A percentile compares a stretch with the other conserved stretches of the same genome.
Conservation (phyloP, 2,329 filamentous ascomycete genomes). For the Phaeosphaeria sp. region DNA sequence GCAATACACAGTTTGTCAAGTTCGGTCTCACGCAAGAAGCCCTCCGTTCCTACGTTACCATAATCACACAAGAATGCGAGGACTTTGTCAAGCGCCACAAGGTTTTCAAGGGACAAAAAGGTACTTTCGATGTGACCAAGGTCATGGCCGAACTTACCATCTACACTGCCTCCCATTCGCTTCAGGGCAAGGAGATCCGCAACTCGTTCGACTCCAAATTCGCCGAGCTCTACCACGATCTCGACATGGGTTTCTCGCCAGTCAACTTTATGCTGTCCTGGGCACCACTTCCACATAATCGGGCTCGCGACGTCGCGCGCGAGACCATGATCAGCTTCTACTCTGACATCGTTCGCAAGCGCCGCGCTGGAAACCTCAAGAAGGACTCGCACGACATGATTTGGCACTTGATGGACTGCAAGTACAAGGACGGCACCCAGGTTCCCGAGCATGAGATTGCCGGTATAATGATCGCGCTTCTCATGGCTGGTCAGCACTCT, state of each 20-base stretch:
- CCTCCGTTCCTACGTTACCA: slow-evolving; percentile 76
- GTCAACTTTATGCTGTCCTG: slow-evolving; percentile 92
- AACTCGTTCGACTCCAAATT: slow-evolving; percentile 80
- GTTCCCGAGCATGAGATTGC: slow-evolving; percentile 87
- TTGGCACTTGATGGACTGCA: slow-evolving; percentile 84
- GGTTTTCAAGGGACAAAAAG: slow-evolving; percentile 71
- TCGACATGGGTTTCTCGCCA: slow-evolving; percentile 88
- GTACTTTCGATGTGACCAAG: slow-evolving; percentile 73
- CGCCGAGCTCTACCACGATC: slow-evolving; percentile 82
- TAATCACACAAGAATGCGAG: slow-evolving; percentile 77
- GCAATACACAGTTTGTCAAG: slow-evolving; percentile 71
- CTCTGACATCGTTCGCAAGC: slow-evolving; percentile 78
- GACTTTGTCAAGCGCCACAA: slow-evolving; percentile 73
- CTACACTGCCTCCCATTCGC: slow-evolving; percentile 84
- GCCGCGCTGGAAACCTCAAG: slow-evolving; percentile 62
- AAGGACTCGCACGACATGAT: slow-evolving; percentile 75
- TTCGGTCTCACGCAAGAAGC: slow-evolving; percentile 77
- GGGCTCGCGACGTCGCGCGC: slow-evolving; percentile 79
- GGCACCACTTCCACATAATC: slow-evolving; percentile 88
- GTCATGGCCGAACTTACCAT: slow-evolving; percentile 87
- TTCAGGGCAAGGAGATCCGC: slow-evolving; percentile 85
- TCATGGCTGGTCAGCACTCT: slow-evolving; percentile 92
- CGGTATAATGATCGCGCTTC: slow-evolving; percentile 91
- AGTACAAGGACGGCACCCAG: slow-evolving; percentile 80
- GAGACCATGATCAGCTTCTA: slow-evolving; percentile 82